Evolutionary conservation across 2,329 filamentous ascomycete genomes (phyloP).

Genomic region (Didymella segeticola): DNA sequence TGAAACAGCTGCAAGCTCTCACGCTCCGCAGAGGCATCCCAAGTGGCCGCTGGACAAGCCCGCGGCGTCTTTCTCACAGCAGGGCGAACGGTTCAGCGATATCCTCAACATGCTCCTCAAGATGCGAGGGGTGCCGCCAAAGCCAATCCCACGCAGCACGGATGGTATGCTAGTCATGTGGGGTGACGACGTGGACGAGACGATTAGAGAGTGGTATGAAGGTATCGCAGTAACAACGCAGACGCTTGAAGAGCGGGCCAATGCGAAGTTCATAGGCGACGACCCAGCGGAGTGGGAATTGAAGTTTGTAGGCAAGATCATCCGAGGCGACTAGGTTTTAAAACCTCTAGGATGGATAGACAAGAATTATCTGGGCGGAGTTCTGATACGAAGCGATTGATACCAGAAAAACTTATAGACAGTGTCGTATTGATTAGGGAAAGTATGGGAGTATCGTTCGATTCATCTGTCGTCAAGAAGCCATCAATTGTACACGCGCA

Average conservation of each 20-base stretch:
- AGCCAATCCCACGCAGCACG: constrained; percentile 38
- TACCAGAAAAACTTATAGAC: constrained; percentile 3
- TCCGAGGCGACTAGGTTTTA: constrained; percentile 29
- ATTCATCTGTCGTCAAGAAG: constrained; percentile 15
- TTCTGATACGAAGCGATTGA: constrained; percentile 10
- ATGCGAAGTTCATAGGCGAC: constrained; percentile 39
- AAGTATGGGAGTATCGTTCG: constrained; percentile 10
- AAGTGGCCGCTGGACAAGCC: constrained; percentile 62
- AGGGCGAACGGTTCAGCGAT: constrained; percentile 65
- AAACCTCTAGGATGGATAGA: background rate
- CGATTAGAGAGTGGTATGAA: constrained; percentile 46
- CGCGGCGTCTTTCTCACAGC: constrained; percentile 59
- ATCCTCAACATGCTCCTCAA: constrained; percentile 64
- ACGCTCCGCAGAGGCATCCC: constrained; percentile 26
- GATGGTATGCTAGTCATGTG: constrained; percentile 47
- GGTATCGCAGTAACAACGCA: constrained; percentile 38
- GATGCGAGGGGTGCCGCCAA: constrained; percentile 60
- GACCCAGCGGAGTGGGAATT: constrained; percentile 47
- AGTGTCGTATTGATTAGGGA: background rate
- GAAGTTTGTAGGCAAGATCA: constrained; percentile 47
- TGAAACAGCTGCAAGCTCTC: constrained; percentile 12
- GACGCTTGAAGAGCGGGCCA: constrained; percentile 37
- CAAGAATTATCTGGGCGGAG: background rate
- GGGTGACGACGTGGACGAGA: constrained; percentile 41
- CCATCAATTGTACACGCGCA: constrained; percentile 14